These are phyloP conservation scores for Fusarium coffeatum DNA, from an alignment of 2,329 filamentous ascomycete genomes.

Conservation along the genomic window DNA sequence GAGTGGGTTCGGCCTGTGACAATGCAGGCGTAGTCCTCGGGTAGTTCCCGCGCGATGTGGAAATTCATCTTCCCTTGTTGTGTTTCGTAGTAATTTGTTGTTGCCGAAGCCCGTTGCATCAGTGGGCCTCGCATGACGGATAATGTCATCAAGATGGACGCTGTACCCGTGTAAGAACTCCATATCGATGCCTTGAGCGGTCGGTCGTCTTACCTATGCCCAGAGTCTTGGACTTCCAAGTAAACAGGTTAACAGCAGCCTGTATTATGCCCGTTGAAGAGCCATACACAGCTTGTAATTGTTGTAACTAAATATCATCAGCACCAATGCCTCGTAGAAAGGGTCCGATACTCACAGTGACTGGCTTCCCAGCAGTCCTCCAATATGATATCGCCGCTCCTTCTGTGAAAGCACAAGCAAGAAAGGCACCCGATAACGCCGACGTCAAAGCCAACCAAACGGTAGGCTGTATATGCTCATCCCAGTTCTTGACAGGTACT, in stretches of 20 bases:
- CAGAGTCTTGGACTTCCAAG: conserved; percentile 29
- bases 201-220: conserved; percentile 20
- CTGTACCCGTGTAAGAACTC: not conserved
- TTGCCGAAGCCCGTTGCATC: conserved; percentile 36
- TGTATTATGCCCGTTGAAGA: conserved; percentile 37
- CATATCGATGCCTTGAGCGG: rapidly evolving
- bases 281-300: conserved; percentile 31
- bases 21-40: conserved; percentile 30
- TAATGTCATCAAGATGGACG: conserved; percentile 36
- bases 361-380: conserved; percentile 32
- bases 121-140: conserved; percentile 36
- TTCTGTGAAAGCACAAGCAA: conserved; percentile 36
- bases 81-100: conserved; percentile 22
- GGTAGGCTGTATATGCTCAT: conserved; percentile 33
- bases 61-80: conserved; percentile 17
- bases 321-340: rapidly evolving
- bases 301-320: conserved; percentile 23
- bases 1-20: conserved; percentile 30
- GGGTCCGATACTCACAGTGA: conserved; percentile 11
- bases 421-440: conserved; percentile 32
- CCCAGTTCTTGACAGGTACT: conserved; percentile 33
- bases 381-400: conserved; percentile 40
- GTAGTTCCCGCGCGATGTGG: conserved; percentile 38
- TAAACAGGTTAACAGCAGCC: conserved; percentile 26
- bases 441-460: conserved; percentile 41